phyloP scores from a whole-genome alignment of 768 basidiomycete species.

The Chalciporus pseudorubinellus region DNA sequence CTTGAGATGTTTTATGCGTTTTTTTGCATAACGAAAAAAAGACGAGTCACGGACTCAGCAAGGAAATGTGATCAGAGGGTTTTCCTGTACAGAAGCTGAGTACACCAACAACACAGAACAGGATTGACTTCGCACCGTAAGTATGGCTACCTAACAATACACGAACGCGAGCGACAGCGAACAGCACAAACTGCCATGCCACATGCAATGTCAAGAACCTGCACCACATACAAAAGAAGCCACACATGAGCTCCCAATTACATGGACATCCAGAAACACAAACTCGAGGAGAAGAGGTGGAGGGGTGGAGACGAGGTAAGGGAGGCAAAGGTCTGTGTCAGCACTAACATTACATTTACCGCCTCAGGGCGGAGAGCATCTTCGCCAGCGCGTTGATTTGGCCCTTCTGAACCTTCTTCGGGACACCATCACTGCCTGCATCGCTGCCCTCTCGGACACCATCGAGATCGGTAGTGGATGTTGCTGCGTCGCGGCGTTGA shows the following conservation, averaged over 20 bases:
- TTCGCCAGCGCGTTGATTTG: slow-evolving; percentile 90
- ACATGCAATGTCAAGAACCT: slow-evolving; percentile 31
- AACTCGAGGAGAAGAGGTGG: not conserved
- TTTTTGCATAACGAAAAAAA: slow-evolving; percentile 5
- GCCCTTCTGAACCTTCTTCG: slow-evolving; percentile 82
- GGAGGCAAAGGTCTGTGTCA: slow-evolving; percentile 14
- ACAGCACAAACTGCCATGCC: slow-evolving; percentile 25
- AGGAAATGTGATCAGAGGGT: slow-evolving; percentile 5
- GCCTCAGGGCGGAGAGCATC: slow-evolving; percentile 82
- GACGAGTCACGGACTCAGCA: slow-evolving; percentile 27
- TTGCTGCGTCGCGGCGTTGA: slow-evolving; percentile 59
- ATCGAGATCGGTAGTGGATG: slow-evolving; percentile 71
- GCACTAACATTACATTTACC: slow-evolving; percentile 40
- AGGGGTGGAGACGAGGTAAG: not conserved
- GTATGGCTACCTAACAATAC: slow-evolving; percentile 55
- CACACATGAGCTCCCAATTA: slow-evolving; percentile 22
- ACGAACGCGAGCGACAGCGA: slow-evolving; percentile 38
- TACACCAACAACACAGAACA: slow-evolving; percentile 20
- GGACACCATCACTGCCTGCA: slow-evolving; percentile 38
- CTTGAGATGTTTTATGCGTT: slow-evolving; percentile 12
- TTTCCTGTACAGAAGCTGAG: slow-evolving; percentile 21
- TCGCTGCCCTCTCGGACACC: slow-evolving; percentile 29
- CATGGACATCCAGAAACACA: slow-evolving; percentile 5
- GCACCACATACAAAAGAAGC: slow-evolving; percentile 21
- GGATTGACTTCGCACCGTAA: slow-evolving; percentile 39